phyloP scores from a whole-genome alignment of 2,329 filamentous ascomycete species.

The Talaromyces sp. region DNA sequence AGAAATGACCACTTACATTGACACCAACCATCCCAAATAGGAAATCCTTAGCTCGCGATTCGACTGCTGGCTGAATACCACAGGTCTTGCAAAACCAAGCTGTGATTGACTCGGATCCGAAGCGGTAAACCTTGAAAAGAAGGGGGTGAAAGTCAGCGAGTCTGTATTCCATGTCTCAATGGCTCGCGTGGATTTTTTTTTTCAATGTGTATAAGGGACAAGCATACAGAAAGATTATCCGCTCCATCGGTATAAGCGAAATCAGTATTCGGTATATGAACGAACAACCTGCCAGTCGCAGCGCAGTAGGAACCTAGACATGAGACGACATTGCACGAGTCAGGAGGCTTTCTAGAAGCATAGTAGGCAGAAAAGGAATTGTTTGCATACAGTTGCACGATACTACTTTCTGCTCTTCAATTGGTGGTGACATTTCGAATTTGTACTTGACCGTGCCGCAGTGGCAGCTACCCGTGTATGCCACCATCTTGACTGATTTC shows the following conservation, averaged over 20 bases:
- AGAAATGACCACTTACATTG: constrained; percentile 23
- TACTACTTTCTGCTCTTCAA: constrained; percentile 17
- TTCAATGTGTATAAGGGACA: not conserved
- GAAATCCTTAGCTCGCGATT: constrained; percentile 19
- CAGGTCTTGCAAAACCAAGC: constrained; percentile 30
- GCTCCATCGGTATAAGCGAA: constrained; percentile 20
- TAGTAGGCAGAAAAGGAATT: not conserved
- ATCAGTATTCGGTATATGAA: constrained; percentile 23
- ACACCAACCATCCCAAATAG: constrained; percentile 20
- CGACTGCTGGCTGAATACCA: constrained; percentile 26
- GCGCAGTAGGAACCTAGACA: constrained; percentile 27
- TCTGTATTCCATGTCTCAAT: not conserved
- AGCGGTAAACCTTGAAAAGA: constrained; percentile 22
- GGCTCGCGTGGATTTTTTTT: not conserved
- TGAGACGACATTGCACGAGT: not conserved
- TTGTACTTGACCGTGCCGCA: constrained; percentile 22
- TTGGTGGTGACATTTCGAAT: constrained; percentile 17
- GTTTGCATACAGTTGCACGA: constrained; percentile 20
- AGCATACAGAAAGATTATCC: constrained; percentile 21
- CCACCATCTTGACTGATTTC: not conserved
- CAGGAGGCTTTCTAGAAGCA: not conserved
- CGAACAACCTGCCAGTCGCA: constrained; percentile 27
- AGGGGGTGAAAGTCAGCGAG: not conserved
- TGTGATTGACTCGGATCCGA: constrained; percentile 21
- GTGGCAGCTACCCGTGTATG: constrained; percentile 20